A percentile compares a stretch with the other conserved stretches of the same genome.
These are phyloP conservation scores for Didymella glomerata DNA, from an alignment of 2,329 filamentous ascomycete species.

Conservation along the genomic window DNA sequence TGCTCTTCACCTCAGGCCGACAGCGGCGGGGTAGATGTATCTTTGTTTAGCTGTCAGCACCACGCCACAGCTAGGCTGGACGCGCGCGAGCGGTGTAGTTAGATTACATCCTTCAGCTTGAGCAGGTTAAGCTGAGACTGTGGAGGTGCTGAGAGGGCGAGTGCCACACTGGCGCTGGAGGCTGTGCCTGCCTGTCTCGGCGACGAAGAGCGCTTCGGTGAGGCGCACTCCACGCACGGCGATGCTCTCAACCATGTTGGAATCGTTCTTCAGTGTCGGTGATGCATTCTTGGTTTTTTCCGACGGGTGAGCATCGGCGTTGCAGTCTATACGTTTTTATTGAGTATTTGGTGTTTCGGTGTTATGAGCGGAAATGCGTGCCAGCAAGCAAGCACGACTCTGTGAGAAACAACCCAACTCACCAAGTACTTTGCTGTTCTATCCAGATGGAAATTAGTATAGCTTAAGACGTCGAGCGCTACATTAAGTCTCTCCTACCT, in stretches of 20 bases:
- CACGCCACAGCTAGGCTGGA: conserved; percentile 19
- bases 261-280: neutral
- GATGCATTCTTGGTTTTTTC: neutral
- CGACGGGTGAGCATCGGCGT: neutral
- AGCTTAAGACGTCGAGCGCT: neutral
- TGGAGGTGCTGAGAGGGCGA: neutral
- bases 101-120: conserved; percentile 10
- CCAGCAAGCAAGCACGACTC: neutral
- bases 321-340: neutral
- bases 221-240: neutral
- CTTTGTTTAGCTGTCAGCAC: conserved; percentile 15
- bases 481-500: neutral
- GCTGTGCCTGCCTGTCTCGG: neutral
- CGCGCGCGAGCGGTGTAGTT: conserved; percentile 3
- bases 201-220: neutral
- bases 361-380: neutral
- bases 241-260: neutral
- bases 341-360: neutral
- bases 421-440: neutral
- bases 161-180: neutral
- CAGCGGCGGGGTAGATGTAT: conserved; percentile 18
- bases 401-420: neutral
- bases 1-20: conserved; percentile 6
- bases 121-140: conserved; percentile 14
- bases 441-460: neutral